Percentiles rank a stretch among this genome's conserved stretches.
Evolutionary conservation across 2,329 filamentous ascomycete genomes (phyloP).

Genomic region (Zymoseptoria passerinii): DNA sequence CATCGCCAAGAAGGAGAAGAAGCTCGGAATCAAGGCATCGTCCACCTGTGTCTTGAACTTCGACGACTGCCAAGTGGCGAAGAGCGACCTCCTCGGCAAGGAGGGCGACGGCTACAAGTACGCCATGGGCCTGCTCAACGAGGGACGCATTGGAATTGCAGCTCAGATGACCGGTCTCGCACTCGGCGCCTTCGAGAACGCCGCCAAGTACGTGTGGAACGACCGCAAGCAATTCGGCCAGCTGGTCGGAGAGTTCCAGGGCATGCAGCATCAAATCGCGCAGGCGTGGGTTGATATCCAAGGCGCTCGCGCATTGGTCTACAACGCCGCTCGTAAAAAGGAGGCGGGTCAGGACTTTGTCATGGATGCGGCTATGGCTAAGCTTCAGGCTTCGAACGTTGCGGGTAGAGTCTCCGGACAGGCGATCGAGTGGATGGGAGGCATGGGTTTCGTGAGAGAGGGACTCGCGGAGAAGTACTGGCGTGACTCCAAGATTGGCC

Average conservation of each 20-base stretch:
- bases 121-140: slow-evolving; percentile 86
- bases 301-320: slow-evolving; percentile 84
- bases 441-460: slow-evolving; percentile 96
- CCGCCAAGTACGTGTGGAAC: slow-evolving; percentile 91
- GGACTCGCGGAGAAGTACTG: slow-evolving; percentile 97
- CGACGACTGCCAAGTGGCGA: slow-evolving; percentile 86
- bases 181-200: slow-evolving; percentile 90
- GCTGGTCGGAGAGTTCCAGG: slow-evolving; percentile 92
- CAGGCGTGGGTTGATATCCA: slow-evolving; percentile 91
- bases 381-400: slow-evolving; percentile 88
- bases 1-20: slow-evolving; percentile 99
- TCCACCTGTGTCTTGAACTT: slow-evolving; percentile 97
- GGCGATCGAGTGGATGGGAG: slow-evolving; percentile 98
- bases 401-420: slow-evolving; percentile 76
- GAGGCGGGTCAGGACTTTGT: slow-evolving; percentile 95
- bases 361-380: slow-evolving; percentile 94
- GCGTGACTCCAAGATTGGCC: slow-evolving; percentile 96
- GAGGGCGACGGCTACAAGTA: slow-evolving; percentile 96
- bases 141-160: slow-evolving; percentile 94
- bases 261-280: slow-evolving; percentile 98
- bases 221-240: slow-evolving; percentile 95
- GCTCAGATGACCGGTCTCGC: slow-evolving; percentile 98
- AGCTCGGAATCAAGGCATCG: slow-evolving; percentile 90
- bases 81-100: slow-evolving; percentile 78
- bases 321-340: slow-evolving; percentile 96